phyloP scores from a whole-genome alignment of 371 early-diverging fungal species.

The Apophysomyces trapeziformis region DNA sequence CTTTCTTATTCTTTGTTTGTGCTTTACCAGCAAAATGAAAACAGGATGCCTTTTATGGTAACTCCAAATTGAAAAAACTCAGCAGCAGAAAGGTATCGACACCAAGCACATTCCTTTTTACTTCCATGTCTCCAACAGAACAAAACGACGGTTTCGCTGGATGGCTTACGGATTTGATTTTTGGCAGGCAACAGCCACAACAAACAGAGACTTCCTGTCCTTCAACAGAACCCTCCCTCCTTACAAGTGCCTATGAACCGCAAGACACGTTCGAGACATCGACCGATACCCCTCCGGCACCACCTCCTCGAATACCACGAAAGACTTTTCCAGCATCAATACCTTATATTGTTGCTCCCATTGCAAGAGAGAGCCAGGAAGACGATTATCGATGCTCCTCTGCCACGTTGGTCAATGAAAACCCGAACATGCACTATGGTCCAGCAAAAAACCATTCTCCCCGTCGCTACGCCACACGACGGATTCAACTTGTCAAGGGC shows the following conservation, averaged over 20 bases:
- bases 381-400: constrained; percentile 13
- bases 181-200: constrained; percentile 15
- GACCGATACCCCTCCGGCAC: constrained; percentile 1
- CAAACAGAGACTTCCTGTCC: neutral
- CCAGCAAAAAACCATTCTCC: constrained; percentile 46
- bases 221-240: constrained; percentile 10
- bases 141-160: constrained; percentile 10
- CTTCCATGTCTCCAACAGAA: constrained; percentile 2
- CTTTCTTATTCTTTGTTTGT: neutral
- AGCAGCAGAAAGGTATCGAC: neutral
- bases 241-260: constrained; percentile 13
- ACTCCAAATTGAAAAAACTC: neutral
- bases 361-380: constrained; percentile 1
- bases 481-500: constrained; percentile 66
- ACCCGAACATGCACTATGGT: constrained; percentile 38
- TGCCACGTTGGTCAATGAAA: constrained; percentile 15
- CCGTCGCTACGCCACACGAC: constrained; percentile 29
- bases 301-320: constrained; percentile 2
- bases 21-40: neutral
- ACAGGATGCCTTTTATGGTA: constrained; percentile 4
- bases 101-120: neutral
- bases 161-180: constrained; percentile 17
- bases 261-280: neutral
- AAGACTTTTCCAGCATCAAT: neutral
- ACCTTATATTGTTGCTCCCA: neutral